Evolutionary conservation across 345 rosid genomes (phyloP), one percentile per base, ranked within the genome.

Genomic region (Gossypium australe): DNA sequence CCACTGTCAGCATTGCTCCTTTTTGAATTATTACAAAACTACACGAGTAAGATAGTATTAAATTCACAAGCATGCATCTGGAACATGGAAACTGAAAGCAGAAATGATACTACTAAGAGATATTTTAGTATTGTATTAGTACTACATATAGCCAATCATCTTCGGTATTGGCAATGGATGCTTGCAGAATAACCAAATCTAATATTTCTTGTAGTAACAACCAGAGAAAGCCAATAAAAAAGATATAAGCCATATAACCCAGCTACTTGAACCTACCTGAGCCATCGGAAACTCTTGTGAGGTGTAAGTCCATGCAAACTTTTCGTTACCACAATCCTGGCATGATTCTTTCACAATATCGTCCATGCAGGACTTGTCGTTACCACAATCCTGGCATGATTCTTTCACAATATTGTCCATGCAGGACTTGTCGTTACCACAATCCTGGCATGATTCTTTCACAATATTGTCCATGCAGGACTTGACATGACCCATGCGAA

Each of bases 251-350:
- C 53, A 63, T 17, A 62, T 48, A 20, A 67, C 18, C 22, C 47
- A 67, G 71, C 70, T 18, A 51, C 48, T 41, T 18, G 25, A 70
- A 67, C 85, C 69, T 71, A 90, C 99, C 93, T 93, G 99, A 77
- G 86, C 79, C 99, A 96, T 89, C n/a, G 95, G 84, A 81, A 91
- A 93, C 86, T 87, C 89, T 45, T 86, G 86, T 71, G 99, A 91
- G 78, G 92, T 89, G 82, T 93, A 93, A 55, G 92, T 90, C 97
- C 94, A 93, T 29, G 81, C 78, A 58, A 83, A 89, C 60, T 83
- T 83, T 75, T 84, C 84, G 66, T 85, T 79, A 62, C 64, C 73
- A 74, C 60, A 63, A 24, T 24, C 78, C 75, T 82, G 79, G 34
- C 43, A 75, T 38, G 84, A 64, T 67, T 82, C 85, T 41, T 53